phyloP scores from a whole-genome alignment of 202 grass and related monocot species.

The Zizania palustris region DNA sequence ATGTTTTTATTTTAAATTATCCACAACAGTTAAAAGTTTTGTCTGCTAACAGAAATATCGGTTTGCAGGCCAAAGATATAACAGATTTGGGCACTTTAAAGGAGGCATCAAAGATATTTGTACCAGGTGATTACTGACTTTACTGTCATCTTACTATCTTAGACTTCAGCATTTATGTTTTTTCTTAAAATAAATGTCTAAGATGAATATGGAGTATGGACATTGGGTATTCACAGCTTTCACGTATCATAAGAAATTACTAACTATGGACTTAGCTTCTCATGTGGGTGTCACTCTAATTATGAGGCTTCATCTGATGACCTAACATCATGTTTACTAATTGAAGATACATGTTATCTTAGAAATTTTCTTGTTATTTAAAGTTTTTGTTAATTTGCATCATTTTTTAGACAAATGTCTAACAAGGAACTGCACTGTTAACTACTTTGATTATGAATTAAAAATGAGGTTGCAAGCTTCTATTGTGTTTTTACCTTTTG shows the following conservation, averaged over 20 bases:
- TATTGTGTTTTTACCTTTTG: slow-evolving; percentile 2
- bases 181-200: slow-evolving; percentile 13
- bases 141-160: slow-evolving; percentile 28
- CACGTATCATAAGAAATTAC: slow-evolving; percentile 9
- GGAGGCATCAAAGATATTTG: slow-evolving; percentile 95
- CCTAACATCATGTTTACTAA: slow-evolving; percentile 5
- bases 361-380: neutral
- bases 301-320: slow-evolving; percentile 5
- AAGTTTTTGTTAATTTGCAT: slow-evolving; percentile 19
- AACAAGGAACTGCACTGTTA: slow-evolving; percentile 2
- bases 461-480: slow-evolving; percentile 17
- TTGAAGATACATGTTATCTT: neutral
- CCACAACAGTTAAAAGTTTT: slow-evolving; percentile 8
- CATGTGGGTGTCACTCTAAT: slow-evolving; percentile 11
- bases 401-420: slow-evolving; percentile 3
- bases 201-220: slow-evolving; percentile 10
- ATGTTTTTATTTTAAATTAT: slow-evolving; percentile 12
- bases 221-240: neutral
- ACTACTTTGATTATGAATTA: slow-evolving; percentile 26
- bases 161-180: slow-evolving; percentile 28
- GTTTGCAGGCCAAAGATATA: slow-evolving; percentile 86
- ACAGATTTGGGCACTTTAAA: slow-evolving; percentile 84
- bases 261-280: neutral
- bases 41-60: slow-evolving; percentile 42
- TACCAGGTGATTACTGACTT: slow-evolving; percentile 65